A percentile compares a stretch with the other conserved stretches of the same genome.
Conservation (phyloP, 31 red algal species). For the Bonnemaisonia californica region DNA sequence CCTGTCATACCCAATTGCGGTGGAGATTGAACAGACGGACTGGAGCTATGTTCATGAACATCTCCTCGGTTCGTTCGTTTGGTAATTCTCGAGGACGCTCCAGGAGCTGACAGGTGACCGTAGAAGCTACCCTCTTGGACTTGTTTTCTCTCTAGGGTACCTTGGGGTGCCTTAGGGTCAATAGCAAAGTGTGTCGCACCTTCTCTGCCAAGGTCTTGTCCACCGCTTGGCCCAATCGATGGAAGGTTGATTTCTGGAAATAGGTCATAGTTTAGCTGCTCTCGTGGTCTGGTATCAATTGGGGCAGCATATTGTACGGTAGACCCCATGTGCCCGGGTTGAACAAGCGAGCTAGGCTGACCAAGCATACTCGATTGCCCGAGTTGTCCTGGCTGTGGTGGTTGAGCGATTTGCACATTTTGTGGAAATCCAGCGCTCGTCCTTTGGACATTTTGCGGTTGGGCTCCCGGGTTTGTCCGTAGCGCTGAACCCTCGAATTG, state of each 20-base stretch:
- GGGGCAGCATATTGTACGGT: conserved; percentile 7
- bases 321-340: conserved; percentile 14
- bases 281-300: conserved; percentile 17
- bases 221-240: conserved; percentile 11
- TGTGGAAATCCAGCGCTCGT: background rate
- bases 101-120: conserved; percentile 11
- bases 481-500: conserved; percentile 5
- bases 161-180: conserved; percentile 29
- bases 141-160: background rate
- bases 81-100: conserved; percentile 24
- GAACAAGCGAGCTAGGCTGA: conserved; percentile 21
- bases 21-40: conserved; percentile 34
- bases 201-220: conserved; percentile 23
- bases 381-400: background rate
- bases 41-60: conserved; percentile 24
- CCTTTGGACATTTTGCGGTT: background rate
- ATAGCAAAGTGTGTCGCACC: conserved; percentile 18
- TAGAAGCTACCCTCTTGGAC: conserved; percentile 24
- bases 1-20: conserved; percentile 8
- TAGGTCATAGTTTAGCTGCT: conserved; percentile 41
- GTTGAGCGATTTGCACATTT: background rate
- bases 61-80: conserved; percentile 26
- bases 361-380: conserved; percentile 11
- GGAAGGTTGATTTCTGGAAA: conserved; percentile 35
- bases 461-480: background rate